These are phyloP conservation scores for Mortierella sp. DNA, from an alignment of 371 early-diverging fungal genomes.

Conservation along the genomic window DNA sequence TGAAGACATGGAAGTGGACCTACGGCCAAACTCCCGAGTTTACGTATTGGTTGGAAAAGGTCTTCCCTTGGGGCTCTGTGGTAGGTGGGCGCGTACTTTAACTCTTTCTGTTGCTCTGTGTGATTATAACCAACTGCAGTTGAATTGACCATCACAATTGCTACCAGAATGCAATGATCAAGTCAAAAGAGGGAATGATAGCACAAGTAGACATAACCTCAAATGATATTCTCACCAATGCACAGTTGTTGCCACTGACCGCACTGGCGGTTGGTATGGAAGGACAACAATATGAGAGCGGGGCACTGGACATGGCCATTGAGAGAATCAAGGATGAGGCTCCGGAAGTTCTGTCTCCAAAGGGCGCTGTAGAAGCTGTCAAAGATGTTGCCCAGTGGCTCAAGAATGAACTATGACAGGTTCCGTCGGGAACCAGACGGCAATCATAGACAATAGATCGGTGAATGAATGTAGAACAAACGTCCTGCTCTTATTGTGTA, in stretches of 20 bases:
- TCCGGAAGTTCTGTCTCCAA: conserved; percentile 33
- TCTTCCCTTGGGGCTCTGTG: conserved; percentile 70
- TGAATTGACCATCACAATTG: not conserved
- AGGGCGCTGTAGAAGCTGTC: conserved; percentile 16
- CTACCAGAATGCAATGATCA: conserved; percentile 25
- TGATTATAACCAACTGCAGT: conserved; percentile 15
- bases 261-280: conserved; percentile 47
- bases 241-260: conserved; percentile 26
- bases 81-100: conserved; percentile 53
- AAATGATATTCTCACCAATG: conserved; percentile 2
- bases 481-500: too few relatives aligned
- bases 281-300: conserved; percentile 29
- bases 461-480: too few relatives aligned
- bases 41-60: conserved; percentile 64
- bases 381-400: conserved; percentile 47
- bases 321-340: conserved; percentile 39
- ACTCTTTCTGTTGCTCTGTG: too few relatives aligned
- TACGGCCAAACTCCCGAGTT: conserved; percentile 95
- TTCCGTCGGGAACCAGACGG: too few relatives aligned
- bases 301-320: conserved; percentile 36
- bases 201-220: conserved; percentile 22
- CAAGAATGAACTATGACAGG: conserved; percentile 29
- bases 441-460: too few relatives aligned
- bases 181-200: conserved; percentile 36
- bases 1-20: conserved; percentile 89